A percentile compares a stretch with the other conserved stretches of the same genome.
These are phyloP conservation scores for Stentor coeruleus DNA, from an alignment of 73 alveolate genomes.

Conservation along the genomic window DNA sequence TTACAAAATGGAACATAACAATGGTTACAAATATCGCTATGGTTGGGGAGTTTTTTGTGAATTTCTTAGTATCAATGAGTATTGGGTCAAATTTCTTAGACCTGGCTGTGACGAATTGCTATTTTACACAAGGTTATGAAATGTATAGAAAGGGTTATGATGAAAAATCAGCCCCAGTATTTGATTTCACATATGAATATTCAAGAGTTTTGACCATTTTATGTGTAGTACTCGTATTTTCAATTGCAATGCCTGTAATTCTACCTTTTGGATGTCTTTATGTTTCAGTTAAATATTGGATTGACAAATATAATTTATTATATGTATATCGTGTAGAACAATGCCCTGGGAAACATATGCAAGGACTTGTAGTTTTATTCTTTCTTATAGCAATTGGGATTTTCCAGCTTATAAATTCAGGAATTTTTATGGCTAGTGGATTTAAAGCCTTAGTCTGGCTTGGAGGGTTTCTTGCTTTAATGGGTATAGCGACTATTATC, in stretches of 20 bases:
- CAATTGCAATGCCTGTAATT: constrained; percentile 20
- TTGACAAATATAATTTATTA: constrained; percentile 2
- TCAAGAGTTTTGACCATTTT: not conserved
- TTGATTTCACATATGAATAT: constrained; percentile 9
- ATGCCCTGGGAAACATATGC: not conserved
- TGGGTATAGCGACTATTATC: not conserved
- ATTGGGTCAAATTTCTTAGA: constrained; percentile 6
- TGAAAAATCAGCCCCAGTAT: not conserved
- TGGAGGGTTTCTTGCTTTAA: not conserved
- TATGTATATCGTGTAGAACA: constrained; percentile 19
- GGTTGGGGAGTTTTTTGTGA: constrained; percentile 20
- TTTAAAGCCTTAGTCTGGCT: not conserved
- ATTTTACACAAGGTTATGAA: not conserved
- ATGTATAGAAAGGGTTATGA: not conserved
- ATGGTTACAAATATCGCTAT: not conserved
- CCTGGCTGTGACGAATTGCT: not conserved
- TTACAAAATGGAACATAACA: not conserved
- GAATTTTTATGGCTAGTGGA: constrained; percentile 19
- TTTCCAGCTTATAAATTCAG: not conserved
- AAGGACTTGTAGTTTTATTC: not conserved
- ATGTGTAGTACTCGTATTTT: not conserved
- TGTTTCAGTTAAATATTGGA: not conserved
- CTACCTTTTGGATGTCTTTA: constrained; percentile 10
- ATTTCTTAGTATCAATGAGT: not conserved
- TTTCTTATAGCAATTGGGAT: not conserved